Conservation (phyloP, 495 filamentous ascomycete genomes). For the Lepidopterella palustris region DNA sequence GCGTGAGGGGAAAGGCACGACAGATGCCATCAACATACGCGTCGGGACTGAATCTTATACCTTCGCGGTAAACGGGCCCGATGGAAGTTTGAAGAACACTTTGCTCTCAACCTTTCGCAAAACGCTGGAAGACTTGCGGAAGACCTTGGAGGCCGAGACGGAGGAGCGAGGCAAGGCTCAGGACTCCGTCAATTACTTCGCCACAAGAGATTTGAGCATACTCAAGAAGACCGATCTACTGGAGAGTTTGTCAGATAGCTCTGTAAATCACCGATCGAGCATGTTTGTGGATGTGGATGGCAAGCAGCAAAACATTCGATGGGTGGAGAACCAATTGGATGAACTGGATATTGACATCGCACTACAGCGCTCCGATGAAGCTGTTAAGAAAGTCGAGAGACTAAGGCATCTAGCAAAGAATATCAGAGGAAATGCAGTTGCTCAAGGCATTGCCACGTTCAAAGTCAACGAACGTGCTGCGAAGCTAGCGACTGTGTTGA, state of each 20-base stretch:
- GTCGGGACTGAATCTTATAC: constrained; percentile 90
- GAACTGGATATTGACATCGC: constrained; percentile 95
- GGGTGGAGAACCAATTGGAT: constrained; percentile 92
- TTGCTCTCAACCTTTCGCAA: constrained; percentile 85
- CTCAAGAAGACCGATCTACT: constrained; percentile 67
- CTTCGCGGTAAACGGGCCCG: constrained; percentile 67
- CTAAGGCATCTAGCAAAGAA: constrained; percentile 69
- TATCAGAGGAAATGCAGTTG: constrained; percentile 74
- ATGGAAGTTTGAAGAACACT: constrained; percentile 66
- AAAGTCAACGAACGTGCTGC: constrained; percentile 83
- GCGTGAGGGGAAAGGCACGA: constrained; percentile 53
- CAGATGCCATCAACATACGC: constrained; percentile 84
- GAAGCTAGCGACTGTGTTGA: constrained; percentile 67
- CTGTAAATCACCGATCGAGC: constrained; percentile 53
- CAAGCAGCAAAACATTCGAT: constrained; percentile 89
- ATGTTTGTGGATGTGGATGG: constrained; percentile 93
- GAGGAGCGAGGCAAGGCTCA: constrained; percentile 69
- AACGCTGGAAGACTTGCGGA: constrained; percentile 81
- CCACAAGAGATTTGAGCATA: constrained; percentile 60
- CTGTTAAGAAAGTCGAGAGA: constrained; percentile 74
- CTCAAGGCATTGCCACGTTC: constrained; percentile 78
- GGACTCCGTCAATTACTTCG: constrained; percentile 76
- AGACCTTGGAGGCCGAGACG: constrained; percentile 71
- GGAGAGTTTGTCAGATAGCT: constrained; percentile 58
- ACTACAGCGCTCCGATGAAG: constrained; percentile 79